A percentile compares a stretch with the other conserved stretches of the same genome.
phyloP scores from a whole-genome alignment of 2,329 filamentous ascomycete species.

The Biscogniauxia sp. region DNA sequence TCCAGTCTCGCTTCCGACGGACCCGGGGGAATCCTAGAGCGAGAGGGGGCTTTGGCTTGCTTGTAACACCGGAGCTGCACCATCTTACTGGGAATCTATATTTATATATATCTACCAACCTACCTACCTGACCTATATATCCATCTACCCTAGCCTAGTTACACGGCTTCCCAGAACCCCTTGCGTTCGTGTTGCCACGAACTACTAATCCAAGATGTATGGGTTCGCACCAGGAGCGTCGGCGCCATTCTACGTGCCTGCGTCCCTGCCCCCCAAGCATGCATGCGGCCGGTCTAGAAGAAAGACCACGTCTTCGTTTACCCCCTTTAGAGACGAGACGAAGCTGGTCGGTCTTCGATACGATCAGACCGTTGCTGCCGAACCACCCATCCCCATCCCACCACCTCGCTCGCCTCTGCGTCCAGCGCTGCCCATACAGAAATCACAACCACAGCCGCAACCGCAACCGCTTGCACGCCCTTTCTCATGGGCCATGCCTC shows the following conservation, averaged over 20 bases:
- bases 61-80: not conserved
- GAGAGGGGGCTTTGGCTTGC: not conserved
- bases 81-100: not conserved
- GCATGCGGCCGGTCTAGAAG: constrained; percentile 40
- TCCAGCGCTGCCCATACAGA: constrained; percentile 32
- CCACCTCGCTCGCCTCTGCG: constrained; percentile 41
- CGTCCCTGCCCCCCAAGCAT: constrained; percentile 20
- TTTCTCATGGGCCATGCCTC: constrained; percentile 6
- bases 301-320: constrained; percentile 35
- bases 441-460: constrained; percentile 32
- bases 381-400: constrained; percentile 55
- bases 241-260: constrained; percentile 12
- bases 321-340: constrained; percentile 47
- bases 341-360: constrained; percentile 56
- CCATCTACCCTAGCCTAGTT: not conserved
- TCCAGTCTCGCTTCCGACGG: not conserved
- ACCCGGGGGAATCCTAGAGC: not conserved
- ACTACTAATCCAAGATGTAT: constrained; percentile 14
- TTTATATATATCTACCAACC: too few relatives aligned
- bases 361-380: constrained; percentile 57
- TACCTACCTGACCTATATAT: not conserved
- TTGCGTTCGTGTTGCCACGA: constrained; percentile 1
- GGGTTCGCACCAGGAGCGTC: constrained; percentile 16
- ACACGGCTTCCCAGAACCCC: constrained; percentile 2
- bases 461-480: constrained; percentile 9